phyloP scores from a whole-genome alignment of 2,329 filamentous ascomycete genomes.

The Escovopsis weberi region DNA sequence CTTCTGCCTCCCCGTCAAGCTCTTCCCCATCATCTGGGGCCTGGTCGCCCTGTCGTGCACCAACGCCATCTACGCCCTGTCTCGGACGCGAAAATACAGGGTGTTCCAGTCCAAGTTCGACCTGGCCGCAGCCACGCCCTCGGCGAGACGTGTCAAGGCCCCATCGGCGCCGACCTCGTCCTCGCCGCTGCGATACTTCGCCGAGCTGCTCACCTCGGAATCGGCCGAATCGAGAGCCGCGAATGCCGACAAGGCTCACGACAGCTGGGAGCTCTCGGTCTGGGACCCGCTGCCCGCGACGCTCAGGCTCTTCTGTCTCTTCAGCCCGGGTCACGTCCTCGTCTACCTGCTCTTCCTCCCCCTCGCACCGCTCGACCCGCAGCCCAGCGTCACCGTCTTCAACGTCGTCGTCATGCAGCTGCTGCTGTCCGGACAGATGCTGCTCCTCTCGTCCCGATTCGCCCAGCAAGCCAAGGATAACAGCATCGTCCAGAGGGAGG shows the following conservation, averaged over 20 bases:
- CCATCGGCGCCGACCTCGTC: conserved; percentile 48
- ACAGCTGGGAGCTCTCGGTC: conserved; percentile 88
- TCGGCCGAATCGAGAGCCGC: conserved; percentile 62
- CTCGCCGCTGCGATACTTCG: conserved; percentile 65
- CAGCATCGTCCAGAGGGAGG: conserved; percentile 74
- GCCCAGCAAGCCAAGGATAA: conserved; percentile 76
- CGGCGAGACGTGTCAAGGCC: conserved; percentile 75
- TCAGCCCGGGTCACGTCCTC: conserved; percentile 86
- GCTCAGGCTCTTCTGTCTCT: conserved; percentile 71
- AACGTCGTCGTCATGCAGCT: conserved; percentile 64
- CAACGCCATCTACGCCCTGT: conserved; percentile 74
- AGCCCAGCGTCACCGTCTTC: conserved; percentile 74
- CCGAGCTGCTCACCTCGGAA: conserved; percentile 49
- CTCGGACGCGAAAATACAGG: conserved; percentile 71
- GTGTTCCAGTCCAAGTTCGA: conserved; percentile 83
- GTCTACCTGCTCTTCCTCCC: conserved; percentile 84
- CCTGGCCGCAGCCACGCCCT: conserved; percentile 60
- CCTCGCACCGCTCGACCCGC: conserved; percentile 56
- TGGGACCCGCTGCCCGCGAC: conserved; percentile 88
- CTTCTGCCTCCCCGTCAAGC: conserved; percentile 32
- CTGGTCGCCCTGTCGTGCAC: conserved; percentile 50
- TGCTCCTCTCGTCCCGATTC: conserved; percentile 58
- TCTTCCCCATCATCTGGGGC: conserved; percentile 55
- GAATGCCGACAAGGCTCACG: conserved; percentile 64
- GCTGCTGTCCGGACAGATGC: conserved; percentile 64